Base-by-base conservation (phyloP, 129 eudicot genomes). In the Helianthus tuberosus region DNA sequence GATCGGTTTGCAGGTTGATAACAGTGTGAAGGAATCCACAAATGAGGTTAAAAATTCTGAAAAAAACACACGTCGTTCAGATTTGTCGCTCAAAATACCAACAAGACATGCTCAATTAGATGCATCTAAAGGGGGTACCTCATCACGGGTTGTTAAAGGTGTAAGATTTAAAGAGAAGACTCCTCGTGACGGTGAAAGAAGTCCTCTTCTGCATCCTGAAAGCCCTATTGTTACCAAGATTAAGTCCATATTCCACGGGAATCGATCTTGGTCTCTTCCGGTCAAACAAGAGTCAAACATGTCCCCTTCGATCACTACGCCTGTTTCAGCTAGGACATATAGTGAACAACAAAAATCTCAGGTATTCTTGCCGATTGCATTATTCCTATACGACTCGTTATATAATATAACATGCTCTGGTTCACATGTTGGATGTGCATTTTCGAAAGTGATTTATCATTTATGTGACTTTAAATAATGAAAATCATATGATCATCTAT, bases 241-340 rank as follows among this genome's bases (percentile, higher is more conserved):
- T 14, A 54, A 47, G 46, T 61, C 94, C 41, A 66, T 44, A 11
- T 49, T 82, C 11, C 66, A 76, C 36, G 81, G 86, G 87, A 55
- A 82, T 73, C 84, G 85, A 43, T 81, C 95, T 77, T 51, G 87
- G 53, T 93, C 98, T 41, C 88, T 93, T 82, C 98, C 98, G 1
- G 90, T 81, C 43, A 79, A 96, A 15, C 89, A 81, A 11, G 87
- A 89, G 50, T 79, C 89, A 43, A 77, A 74, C 41, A 48, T 74
- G 55, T 83, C 95, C 60, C 94, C 94, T 46, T 77, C 86, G 15
- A 78, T 72, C 69, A 36, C 75, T 11, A 63, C 79, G 7, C 98
- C 98, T 51, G 27, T 82, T 68, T 86, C 93, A 35, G 89, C 91
- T 15, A 86, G 96, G 70, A 81, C 89, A 23, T 51, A 66, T 29